Conservation (phyloP, 441 rosid species). For the Cnidoscolus chayamansa region DNA sequence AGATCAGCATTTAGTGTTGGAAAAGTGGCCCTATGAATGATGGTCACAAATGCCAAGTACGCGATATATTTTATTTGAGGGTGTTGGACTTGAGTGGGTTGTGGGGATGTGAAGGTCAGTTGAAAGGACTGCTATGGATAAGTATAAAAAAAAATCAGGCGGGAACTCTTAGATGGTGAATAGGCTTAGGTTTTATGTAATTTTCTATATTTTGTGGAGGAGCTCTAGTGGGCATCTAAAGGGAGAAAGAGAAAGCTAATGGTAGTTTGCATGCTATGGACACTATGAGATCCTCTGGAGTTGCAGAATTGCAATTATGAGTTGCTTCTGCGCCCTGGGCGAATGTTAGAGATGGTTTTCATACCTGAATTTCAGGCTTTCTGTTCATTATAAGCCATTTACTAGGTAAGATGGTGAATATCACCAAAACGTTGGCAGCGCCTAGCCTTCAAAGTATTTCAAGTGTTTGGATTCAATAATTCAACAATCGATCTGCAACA, state of each 20-base stretch:
- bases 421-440: not conserved
- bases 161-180: conserved; percentile 15
- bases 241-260: not conserved
- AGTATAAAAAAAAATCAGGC: not conserved
- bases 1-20: conserved; percentile 19
- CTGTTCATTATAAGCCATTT: conserved; percentile 2
- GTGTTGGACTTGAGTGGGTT: not conserved
- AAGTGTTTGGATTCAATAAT: not conserved
- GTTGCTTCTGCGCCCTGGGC: conserved; percentile 12
- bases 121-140: not conserved
- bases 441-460: not conserved
- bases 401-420: not conserved
- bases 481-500: not conserved
- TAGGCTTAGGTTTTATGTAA: conserved; percentile 1
- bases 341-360: not conserved
- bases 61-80: conserved; percentile 11
- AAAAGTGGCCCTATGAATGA: conserved; percentile 18
- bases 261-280: not conserved
- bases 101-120: conserved; percentile 14
- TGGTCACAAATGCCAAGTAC: conserved; percentile 12
- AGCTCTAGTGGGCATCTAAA: conserved; percentile 3
- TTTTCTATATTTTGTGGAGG: not conserved
- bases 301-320: conserved; percentile 13
- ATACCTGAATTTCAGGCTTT: conserved; percentile 11
- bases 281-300: conserved; percentile 3